Evolutionary conservation across 78 protist species (phyloP), one percentile per base, ranked within the genome.

Genomic region (Cavenderia fasciculata): DNA sequence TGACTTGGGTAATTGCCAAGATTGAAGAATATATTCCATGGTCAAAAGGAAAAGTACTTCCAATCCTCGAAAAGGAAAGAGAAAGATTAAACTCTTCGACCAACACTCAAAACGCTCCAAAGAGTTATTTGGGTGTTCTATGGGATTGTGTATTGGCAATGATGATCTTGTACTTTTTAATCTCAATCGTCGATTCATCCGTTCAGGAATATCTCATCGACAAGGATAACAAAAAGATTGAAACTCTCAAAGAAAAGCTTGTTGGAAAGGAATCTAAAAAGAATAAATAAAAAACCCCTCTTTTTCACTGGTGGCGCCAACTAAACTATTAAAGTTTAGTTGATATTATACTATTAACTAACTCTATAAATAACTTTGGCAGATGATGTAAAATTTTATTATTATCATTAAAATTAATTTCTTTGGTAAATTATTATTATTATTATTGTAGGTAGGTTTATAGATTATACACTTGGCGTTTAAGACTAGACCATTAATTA

Each of bases 151-250:
- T 85, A 34, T 47, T 92, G 59, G 85, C 78, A 27, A 33, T 61
- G n/a, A 92, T 92, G 95, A 74, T 92, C 43, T 59, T 63, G 12
- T 92, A 92, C 73, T 92, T 92, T 29, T 36, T 92, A 21, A 74
- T 78, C 10, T 92, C 95, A 47, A 85, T 92, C 16, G 49, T 92
- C 33, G 86, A 92, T 27, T 92, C 95, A 18, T 66, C 85, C n/a
- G 95, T 78, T 14, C 92, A 92, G 51, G 86, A 72, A 46, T 78
- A 78, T 59, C 41, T 71, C 5, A 78, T 82, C 49, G 88, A 72
- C n/a, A 77, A 78, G 62, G 85, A 71, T 56, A 78, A 74, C 33
- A 74, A 71, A 46, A 74, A 92, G 43, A 74, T 82, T 78, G 92
- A 92, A 69, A 8, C 25, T 21, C 70, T 78, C 59, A 72, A 75